Percentiles rank a stretch among this genome's conserved stretches.
These are phyloP conservation scores for Escovopsis weberi DNA, from an alignment of 2,329 filamentous ascomycete genomes.

Conservation along the genomic window DNA sequence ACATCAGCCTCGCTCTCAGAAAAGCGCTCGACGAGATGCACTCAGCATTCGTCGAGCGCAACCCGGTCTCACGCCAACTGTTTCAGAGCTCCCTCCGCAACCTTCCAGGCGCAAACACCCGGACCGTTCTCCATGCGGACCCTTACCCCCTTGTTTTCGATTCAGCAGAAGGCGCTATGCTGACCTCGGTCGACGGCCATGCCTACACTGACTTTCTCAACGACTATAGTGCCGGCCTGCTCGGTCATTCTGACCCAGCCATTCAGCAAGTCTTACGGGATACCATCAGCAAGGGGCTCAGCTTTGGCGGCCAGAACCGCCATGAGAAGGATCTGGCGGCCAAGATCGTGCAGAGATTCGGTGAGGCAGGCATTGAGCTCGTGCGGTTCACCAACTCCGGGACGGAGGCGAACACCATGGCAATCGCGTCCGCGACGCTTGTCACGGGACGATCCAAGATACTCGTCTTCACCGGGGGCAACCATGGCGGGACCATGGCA, in stretches of 20 bases:
- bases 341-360: slow-evolving; percentile 38
- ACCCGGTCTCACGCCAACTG: no score
- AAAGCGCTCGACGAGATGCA: no score
- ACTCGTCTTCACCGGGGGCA: slow-evolving; percentile 33
- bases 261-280: slow-evolving; percentile 34
- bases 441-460: slow-evolving; percentile 31
- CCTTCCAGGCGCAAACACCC: slow-evolving; percentile 32
- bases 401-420: slow-evolving; percentile 49
- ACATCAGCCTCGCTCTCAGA: no score
- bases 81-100: no score
- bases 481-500: slow-evolving; percentile 16
- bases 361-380: slow-evolving; percentile 26
- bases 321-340: slow-evolving; percentile 37
- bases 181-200: slow-evolving; percentile 27
- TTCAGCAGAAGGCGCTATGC: slow-evolving; percentile 19
- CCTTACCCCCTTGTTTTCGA: slow-evolving; percentile 30
- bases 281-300: slow-evolving; percentile 35
- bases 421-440: slow-evolving; percentile 36
- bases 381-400: slow-evolving; percentile 51
- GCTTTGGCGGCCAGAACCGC: slow-evolving; percentile 35
- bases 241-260: slow-evolving; percentile 46
- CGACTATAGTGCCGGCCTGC: slow-evolving; percentile 51
- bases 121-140: slow-evolving; percentile 27
- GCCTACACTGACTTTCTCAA: slow-evolving; percentile 43
- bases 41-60: no score